Conservation (phyloP, 2,329 filamentous ascomycete species). For the Erysiphe pulchra region DNA sequence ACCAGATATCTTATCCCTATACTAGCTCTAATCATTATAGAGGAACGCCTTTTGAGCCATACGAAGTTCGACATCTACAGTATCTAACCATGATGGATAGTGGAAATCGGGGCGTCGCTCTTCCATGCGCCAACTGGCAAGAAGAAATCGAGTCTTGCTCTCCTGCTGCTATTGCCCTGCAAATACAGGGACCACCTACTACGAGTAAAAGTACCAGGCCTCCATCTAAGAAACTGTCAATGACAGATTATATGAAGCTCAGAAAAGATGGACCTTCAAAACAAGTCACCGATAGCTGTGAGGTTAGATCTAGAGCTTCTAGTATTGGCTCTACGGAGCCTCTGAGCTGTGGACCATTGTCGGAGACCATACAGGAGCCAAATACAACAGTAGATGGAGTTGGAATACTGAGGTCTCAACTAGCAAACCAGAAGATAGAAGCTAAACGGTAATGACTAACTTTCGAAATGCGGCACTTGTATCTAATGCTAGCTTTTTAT, state of each 20-base stretch:
- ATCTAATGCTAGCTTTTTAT: not conserved
- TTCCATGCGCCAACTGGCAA: constrained; percentile 9
- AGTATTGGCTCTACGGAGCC: constrained; percentile 5
- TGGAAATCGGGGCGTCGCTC: constrained; percentile 8
- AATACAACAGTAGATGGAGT: not conserved
- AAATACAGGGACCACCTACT: constrained; percentile 11
- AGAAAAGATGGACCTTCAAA: constrained; percentile 9
- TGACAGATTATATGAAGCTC: constrained; percentile 13
- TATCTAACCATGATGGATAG: constrained; percentile 11
- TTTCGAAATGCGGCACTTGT: not conserved
- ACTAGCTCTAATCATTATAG: constrained; percentile 9
- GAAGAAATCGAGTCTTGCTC: constrained; percentile 7
- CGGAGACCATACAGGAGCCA: constrained; percentile 5
- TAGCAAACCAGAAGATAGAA: constrained; percentile 1
- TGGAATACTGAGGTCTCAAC: not conserved
- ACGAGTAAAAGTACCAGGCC: constrained; percentile 7
- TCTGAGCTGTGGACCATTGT: constrained; percentile 7
- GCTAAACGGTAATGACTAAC: constrained; percentile 1
- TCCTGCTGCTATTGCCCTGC: constrained; percentile 8
- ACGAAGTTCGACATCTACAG: constrained; percentile 11
- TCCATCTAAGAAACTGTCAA: constrained; percentile 10
- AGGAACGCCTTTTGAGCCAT: constrained; percentile 9
- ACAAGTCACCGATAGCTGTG: constrained; percentile 4
- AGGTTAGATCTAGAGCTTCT: constrained; percentile 4
- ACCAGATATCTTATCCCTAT: constrained; percentile 6